Evolutionary conservation across 306 rosid genomes (phyloP).

Genomic region (Ceratonia siliqua): DNA sequence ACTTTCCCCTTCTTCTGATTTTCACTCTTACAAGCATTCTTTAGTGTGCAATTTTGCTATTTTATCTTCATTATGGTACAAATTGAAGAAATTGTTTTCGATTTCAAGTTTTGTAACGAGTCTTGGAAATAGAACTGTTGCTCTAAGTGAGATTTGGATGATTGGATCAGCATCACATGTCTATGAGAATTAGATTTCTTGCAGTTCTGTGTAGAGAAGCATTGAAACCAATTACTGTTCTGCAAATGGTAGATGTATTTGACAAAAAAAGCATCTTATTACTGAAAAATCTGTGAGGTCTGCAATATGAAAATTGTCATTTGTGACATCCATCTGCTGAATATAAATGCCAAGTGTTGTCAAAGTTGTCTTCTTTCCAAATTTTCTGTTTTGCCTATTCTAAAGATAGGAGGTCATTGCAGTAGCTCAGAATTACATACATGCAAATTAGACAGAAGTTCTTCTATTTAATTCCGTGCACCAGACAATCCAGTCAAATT

Average conservation of each 20-base stretch:
- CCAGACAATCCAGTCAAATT: background rate
- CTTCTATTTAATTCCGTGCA: background rate
- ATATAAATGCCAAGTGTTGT: background rate
- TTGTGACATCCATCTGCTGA: background rate
- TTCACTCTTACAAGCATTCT: background rate
- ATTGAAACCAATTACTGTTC: background rate
- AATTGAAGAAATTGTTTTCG: background rate
- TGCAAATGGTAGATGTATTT: background rate
- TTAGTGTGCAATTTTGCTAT: background rate
- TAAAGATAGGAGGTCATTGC: background rate
- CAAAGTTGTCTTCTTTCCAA: constrained; percentile 1
- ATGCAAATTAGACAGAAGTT: background rate
- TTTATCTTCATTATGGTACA: background rate
- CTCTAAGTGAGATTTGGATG: background rate
- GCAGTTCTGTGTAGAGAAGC: background rate
- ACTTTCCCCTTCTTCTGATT: background rate
- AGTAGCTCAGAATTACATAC: background rate
- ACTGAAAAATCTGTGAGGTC: background rate
- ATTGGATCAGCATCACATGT: background rate
- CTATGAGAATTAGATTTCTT: background rate
- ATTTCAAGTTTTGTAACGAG: background rate
- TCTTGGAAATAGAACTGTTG: background rate
- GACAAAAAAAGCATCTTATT: background rate
- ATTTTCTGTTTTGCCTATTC: background rate
- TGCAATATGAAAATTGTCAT: constrained; percentile 4